Base-by-base conservation (phyloP, 345 rosid genomes). In the Alliaria petiolata region DNA sequence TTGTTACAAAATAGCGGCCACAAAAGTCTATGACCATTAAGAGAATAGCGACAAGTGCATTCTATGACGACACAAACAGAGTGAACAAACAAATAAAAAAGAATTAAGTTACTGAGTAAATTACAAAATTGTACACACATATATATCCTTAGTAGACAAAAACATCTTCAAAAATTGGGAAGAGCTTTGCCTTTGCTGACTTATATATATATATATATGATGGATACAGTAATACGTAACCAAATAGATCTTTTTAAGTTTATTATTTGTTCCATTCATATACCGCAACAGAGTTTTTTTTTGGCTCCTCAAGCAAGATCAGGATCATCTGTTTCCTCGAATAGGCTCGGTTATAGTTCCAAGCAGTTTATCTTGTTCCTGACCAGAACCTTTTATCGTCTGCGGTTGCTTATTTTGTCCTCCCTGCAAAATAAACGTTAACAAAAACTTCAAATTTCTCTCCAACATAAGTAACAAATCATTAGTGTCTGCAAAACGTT, bases 391-490 rank as follows among this genome's bases (percentile, higher is more conserved):
- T 75, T 74, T 74, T 12, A 20, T 12, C 9, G 67, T 35, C 63
- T 75, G 74, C 11, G 34, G 7, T 67, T 75, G 78, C 57, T 69
- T 75, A 60, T 43, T 60, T 52, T 67, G 78, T 52, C 74, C 78
- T 34, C 78, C 78, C 78, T 75, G 63, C 63, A 13, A 4, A 22
- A 14, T 14, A 22, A 60, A 6, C 25, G 57, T 46, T 6, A 26
- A 20, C 25, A 10, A 8, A 5, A 12, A 28, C 3, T 38, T 10
- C 9, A 26, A 31, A 7, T 71, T 17, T 52, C 34, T 53, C 49
- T 49, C 13, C n/a, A 31, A 2, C 55, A 62, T 22, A 34, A 44
- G 8, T n/a, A 68, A n/a, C 35, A 8, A 67, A 17, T 4, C 6
- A 55, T 19, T 36, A 35, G 8, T 53, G 6, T 52, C n/a, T 14